Evolutionary conservation across 2,329 filamentous ascomycete genomes (phyloP), one percentile per base, ranked within the genome.

Genomic region (Juglanconis oblonga): DNA sequence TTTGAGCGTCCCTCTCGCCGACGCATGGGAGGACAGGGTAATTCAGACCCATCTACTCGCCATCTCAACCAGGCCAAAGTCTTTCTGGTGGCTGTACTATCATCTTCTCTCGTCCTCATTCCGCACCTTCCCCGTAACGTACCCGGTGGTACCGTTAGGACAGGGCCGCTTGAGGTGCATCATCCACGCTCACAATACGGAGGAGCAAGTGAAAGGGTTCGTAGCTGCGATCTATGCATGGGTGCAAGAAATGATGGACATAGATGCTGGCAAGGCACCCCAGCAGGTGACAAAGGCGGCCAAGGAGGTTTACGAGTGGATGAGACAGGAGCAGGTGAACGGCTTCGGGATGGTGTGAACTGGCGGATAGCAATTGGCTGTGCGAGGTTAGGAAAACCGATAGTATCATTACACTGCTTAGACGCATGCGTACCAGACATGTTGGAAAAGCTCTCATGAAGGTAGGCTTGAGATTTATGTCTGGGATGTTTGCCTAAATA

Each of bases 131-230:
- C 66, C 74, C 0, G 69, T 78, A 0, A 71, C 72, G 9, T 66
- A 72, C 49, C 76, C 76, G 0, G 73, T 72, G 3, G 76, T 79
- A 5, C 74, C 76, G 0, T 57, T 65, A 29, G 75, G 74, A 0
- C 68, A 71, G 11, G 68, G 69, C 42, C 67, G 76, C 9, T 63
- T 78, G 3, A 67, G 73, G 36, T 62, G 77, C 3, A 71, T 72
- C 29, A 54, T 79, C 36, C 75, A 79, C 63, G 74, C 74, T 4
- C 66, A 67, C 3, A 77, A 78, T 52, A 76, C 73, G 2, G 55
- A 65, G 13, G 66, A 61, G 2, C 66, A 78, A 49, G 64, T 77
- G 3, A 52, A 67, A 6, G 57, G n/a, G 3, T 57, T 77, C 5
- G 67, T 73, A 1, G 31, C 56, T 29, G 62, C 68, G 5, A 67